These are phyloP conservation scores for Licmophora abbreviata DNA, from an alignment of 108 stramenopile genomes.

Conservation along the genomic window DNA sequence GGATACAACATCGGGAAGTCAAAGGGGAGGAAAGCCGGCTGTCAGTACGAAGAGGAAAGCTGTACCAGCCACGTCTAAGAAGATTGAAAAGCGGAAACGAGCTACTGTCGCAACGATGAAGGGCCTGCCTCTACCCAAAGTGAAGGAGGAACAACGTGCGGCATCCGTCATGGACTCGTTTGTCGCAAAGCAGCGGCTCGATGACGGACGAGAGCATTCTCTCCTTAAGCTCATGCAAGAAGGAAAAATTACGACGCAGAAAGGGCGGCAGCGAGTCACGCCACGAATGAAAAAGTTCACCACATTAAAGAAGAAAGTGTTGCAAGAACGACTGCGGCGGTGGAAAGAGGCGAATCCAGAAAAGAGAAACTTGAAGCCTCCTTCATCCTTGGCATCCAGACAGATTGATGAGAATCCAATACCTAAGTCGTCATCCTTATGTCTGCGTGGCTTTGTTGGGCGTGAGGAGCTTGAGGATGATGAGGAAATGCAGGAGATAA, in stretches of 20 bases:
- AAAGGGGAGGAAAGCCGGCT: too few relatives aligned
- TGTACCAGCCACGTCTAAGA: too few relatives aligned
- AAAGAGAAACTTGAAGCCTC: too few relatives aligned
- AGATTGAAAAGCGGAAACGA: too few relatives aligned
- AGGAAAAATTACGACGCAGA: slow-evolving; percentile 13
- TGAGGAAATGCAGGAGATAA: slow-evolving; percentile 75
- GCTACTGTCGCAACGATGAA: too few relatives aligned
- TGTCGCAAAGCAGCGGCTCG: too few relatives aligned
- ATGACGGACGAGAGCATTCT: too few relatives aligned
- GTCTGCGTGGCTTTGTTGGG: slow-evolving; percentile 4
- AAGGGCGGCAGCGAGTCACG: slow-evolving; percentile 52
- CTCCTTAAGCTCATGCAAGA: slow-evolving; percentile 5
- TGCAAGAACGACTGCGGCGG: slow-evolving; percentile 63
- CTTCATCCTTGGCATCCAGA: background rate
- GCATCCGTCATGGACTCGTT: too few relatives aligned
- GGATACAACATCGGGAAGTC: too few relatives aligned
- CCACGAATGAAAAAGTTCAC: slow-evolving; percentile 74
- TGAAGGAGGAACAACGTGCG: too few relatives aligned
- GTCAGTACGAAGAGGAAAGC: too few relatives aligned
- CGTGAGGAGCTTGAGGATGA: slow-evolving; percentile 63
- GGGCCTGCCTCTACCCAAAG: too few relatives aligned
- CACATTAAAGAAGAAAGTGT: slow-evolving; percentile 68
- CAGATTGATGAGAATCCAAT: background rate
- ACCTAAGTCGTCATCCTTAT: background rate
- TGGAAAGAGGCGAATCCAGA: slow-evolving; percentile 57